These are phyloP conservation scores for Leucosporidium scottii DNA, from an alignment of 768 basidiomycete species.

Conservation along the genomic window DNA sequence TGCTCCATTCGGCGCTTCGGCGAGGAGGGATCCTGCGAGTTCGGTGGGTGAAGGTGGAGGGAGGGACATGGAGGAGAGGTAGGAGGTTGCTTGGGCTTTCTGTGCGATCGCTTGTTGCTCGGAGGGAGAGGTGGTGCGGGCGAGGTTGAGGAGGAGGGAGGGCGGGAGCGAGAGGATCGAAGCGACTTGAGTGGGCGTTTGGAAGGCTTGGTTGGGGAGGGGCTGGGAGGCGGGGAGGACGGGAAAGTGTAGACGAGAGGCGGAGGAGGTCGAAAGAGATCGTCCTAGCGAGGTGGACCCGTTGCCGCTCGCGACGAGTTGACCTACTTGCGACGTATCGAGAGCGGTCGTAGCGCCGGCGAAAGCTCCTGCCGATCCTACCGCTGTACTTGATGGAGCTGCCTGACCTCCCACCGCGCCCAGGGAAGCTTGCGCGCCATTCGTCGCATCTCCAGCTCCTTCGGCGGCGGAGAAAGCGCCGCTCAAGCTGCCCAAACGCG, in stretches of 20 bases:
- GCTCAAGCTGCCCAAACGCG: too few species aligned
- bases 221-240: slow-evolving; percentile 24
- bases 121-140: slow-evolving; percentile 13
- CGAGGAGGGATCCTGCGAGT: slow-evolving; percentile 8
- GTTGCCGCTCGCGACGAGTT: too few species aligned
- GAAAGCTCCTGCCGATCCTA: too few species aligned
- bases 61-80: slow-evolving; percentile 29
- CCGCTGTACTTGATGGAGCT: too few species aligned
- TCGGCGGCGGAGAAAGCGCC: too few species aligned
- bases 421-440: too few species aligned
- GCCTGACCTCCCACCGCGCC: too few species aligned
- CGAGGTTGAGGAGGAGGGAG: slow-evolving; percentile 28
- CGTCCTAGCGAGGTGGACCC: too few species aligned
- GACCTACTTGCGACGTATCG: too few species aligned
- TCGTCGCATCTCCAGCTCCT: too few species aligned
- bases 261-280: too few species aligned
- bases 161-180: slow-evolving; percentile 32
- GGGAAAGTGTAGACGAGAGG: slow-evolving; percentile 9
- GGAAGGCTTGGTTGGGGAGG: slow-evolving; percentile 21
- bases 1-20: slow-evolving; percentile 3
- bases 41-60: slow-evolving; percentile 31
- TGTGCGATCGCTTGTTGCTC: slow-evolving; percentile 21
- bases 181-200: slow-evolving; percentile 26
- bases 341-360: too few species aligned
- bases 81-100: not conserved